These are phyloP conservation scores for Leptomonas seymouri DNA, from an alignment of 208 protist species.

Conservation along the genomic window DNA sequence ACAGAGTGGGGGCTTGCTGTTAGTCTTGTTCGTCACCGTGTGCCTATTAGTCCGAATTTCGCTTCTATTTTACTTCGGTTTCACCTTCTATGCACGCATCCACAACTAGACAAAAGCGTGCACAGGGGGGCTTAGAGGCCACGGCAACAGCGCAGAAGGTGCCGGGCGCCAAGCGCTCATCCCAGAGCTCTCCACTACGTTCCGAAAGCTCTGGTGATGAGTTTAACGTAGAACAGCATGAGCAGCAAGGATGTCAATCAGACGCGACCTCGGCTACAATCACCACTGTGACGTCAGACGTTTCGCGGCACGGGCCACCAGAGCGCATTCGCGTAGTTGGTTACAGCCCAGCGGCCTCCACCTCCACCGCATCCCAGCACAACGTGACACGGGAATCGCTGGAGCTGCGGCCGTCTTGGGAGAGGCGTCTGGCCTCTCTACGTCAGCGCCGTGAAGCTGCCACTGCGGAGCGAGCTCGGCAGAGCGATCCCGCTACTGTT, in stretches of 20 bases:
- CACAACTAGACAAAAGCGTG: too few species aligned
- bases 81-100: not conserved
- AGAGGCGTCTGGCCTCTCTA: constrained; percentile 23
- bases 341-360: not conserved
- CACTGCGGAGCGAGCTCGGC: not conserved
- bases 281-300: not conserved
- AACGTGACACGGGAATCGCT: not conserved
- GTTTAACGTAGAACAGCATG: not conserved
- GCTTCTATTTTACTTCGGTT: not conserved
- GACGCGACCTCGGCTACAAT: not conserved
- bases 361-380: not conserved
- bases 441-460: constrained; percentile 9
- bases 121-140: too few species aligned
- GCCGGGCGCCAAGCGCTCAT: too few species aligned
- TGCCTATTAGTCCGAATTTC: too few species aligned
- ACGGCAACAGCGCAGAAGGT: too few species aligned
- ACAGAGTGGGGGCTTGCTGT: too few species aligned
- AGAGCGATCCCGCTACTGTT: not conserved
- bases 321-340: not conserved
- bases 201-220: too few species aligned
- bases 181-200: too few species aligned
- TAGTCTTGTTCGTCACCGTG: too few species aligned
- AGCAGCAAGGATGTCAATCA: not conserved
- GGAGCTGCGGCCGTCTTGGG: constrained; percentile 14
- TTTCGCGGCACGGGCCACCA: not conserved